Base-by-base conservation (phyloP, 1,284 basidiomycete species). In the Apiotrichum akiyoshidainum region DNA sequence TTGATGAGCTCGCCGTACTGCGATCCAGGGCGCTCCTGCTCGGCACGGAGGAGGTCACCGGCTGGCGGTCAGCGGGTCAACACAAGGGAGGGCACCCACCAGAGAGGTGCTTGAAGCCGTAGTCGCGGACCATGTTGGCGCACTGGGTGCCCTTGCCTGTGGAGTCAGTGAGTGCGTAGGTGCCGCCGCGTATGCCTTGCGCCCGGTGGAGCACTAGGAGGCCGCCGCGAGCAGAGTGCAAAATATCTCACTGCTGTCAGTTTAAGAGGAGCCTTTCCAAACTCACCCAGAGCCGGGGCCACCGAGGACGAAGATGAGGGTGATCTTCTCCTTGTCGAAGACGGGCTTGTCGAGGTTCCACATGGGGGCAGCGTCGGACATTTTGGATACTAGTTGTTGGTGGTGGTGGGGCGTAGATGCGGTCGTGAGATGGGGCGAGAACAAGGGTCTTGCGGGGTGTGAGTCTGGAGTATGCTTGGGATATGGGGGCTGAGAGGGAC, bases 121-220 rank as follows among this genome's bases (percentile, higher is more conserved):
- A 96, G 59, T 92, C 88, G 52, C 87, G 69, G n/a, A 97, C 95
- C 55, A 99, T 86, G 59, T 82, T 83, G 35, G 83, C 85, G 73
- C 93, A 98, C 76, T 99, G 96, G 0, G 96, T 99, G 53, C 96
- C 96, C 79, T 99, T 99, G 65, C 95, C 94, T 93, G 70, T 34
- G 63, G 7, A 31, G 40, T 37, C 57, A 52, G 46, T 31, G 26
- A 31, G 26, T 31, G 26, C 26, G 26, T 31, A 3, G 26, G 26
- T 7, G 26, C 7, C 26, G 26, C 33, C 17, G 40, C 22, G n/a
- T n/a, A 26, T 14, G 26, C 26, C 26, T 31, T 31, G 26, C 7
- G 4, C 26, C 7, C 26, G 3, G 26, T 31, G 26, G 26, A 31
- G 26, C 26, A 31, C 26, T 3, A 31, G 7, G 26, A 31, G 26